Base-by-base conservation (phyloP, 768 basidiomycete genomes). In the Tulasnella sp. region DNA sequence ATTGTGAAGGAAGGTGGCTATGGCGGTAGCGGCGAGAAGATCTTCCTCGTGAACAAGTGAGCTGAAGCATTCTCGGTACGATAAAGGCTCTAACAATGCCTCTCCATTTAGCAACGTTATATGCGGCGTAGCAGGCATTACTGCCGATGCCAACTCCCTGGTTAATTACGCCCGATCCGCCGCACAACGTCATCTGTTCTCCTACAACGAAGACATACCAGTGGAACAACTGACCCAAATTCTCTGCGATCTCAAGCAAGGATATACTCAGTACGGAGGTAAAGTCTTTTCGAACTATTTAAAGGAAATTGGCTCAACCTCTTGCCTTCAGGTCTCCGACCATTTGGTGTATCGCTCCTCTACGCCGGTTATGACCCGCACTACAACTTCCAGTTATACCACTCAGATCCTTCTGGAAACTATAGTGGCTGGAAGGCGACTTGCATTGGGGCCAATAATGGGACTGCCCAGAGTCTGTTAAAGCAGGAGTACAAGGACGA, bases 401-500 rank as follows among this genome's bases (percentile, higher is more conserved):
- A 98, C 85, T 96, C 95, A 9, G 98, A 99, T 84, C 98, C 97
- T 2, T 97, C 96, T 71, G 98, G 98, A 16, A 99, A 99, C 86
- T 99, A 98, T 86, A 94, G 93, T 0, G 97, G 97, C 18, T 98
- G 97, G 88, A 99, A 98, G 86, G 98, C 97, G 62, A 98, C 97
- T 18, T 98, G 95, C 85, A 95, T 99, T 82, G 97, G 98, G n/a
- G 94, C 97, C 9, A 99, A 99, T 87, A 98, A 94, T 85, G 94
- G 96, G 56, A 98, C 96, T 0, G 97, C 97, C 27, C 95, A 97
- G 85, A 95, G 94, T 83, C 87, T 99, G 81, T 87, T 99, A 82
- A 97, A 98, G 87, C 97, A 99, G 86, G 98, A 99, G 85, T 99
- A 98, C 87, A 97, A 98, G 85, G 98, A 99, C 82, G 95, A 95